phyloP scores from a whole-genome alignment of 1,139 yeast genomes.

The Saccharomyces hybrid region DNA sequence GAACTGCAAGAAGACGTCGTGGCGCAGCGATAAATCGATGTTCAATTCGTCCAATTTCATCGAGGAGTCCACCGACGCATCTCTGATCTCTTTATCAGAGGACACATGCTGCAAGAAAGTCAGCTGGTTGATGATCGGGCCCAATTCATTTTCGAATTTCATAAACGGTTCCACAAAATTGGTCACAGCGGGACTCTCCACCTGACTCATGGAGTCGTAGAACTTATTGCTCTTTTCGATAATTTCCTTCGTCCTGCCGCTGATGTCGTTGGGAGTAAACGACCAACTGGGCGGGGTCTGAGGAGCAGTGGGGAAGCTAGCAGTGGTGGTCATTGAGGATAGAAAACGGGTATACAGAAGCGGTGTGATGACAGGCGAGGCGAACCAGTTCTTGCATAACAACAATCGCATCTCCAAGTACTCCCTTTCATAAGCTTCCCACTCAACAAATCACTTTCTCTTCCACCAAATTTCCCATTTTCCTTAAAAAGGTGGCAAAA shows the following conservation, averaged over 20 bases:
- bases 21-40: constrained; percentile 60
- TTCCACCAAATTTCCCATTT: not conserved
- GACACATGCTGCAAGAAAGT: constrained; percentile 69
- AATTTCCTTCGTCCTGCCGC: constrained; percentile 38
- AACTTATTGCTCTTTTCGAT: constrained; percentile 40
- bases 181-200: constrained; percentile 47
- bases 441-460: not conserved
- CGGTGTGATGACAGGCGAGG: not conserved
- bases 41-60: constrained; percentile 47
- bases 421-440: not conserved
- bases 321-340: not conserved
- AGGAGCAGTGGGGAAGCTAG: constrained; percentile 13
- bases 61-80: constrained; percentile 61
- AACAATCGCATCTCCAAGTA: not conserved
- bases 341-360: not conserved
- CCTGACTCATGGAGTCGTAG: constrained; percentile 49
- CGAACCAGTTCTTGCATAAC: not conserved
- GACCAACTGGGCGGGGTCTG: constrained; percentile 56
- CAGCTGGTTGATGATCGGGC: constrained; percentile 42
- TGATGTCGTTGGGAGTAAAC: constrained; percentile 47
- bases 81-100: constrained; percentile 52
- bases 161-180: constrained; percentile 48
- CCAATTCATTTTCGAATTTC: constrained; percentile 41
- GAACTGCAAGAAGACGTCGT: constrained; percentile 57
- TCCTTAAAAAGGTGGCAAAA: not conserved